Evolutionary conservation across 495 filamentous ascomycete species (phyloP), one percentile per base, ranked within the genome.

Genomic region (Lasiosphaeria ovina): DNA sequence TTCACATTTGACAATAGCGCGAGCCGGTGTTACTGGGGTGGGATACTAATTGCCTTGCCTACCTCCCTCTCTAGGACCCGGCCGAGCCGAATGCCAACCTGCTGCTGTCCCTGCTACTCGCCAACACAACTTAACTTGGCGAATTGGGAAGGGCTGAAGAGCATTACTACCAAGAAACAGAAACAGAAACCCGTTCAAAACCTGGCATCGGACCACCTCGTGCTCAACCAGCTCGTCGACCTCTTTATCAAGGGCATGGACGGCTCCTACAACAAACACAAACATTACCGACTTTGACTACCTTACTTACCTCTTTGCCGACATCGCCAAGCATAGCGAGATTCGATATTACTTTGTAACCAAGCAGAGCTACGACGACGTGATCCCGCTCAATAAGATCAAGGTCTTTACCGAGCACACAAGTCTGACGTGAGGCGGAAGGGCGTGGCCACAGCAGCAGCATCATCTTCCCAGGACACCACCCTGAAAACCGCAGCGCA

Each of bases 261-360:
- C 58, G 88, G 87, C 1, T 75, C 77, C 3, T 90, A 93, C 68
- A 98, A 98, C 77, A 87, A 89, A 66, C 58, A 88, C n/a, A n/a
- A n/a, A n/a, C n/a, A n/a, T n/a, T n/a, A 91, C 92, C 63, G 84
- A 89, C 70, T 98, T 83, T 71, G 92, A 98, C 74, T 96, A 97
- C 71, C 81, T 98, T 9, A 84, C 92, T 31, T 98, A 97, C 69
- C 76, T 97, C 51, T 94, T 98, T 72, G 94, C 93, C 40, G 93
- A 98, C 65, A 74, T 98, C 3, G 89, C 93, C 7, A 94, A 96
- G 68, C 79, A 87, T 61, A 77, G 83, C 17, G 79, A 88, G 67
- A 85, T 91, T 4, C 85, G 90, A n/a, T 67, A 83, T 31, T 92
- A 95, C 75, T 90, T 97, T 64, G 79, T 88, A 6, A 80, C 76